Evolutionary conservation across 495 filamentous ascomycete genomes (phyloP).

Genomic region (Pseudomonodictys pantanalensis): DNA sequence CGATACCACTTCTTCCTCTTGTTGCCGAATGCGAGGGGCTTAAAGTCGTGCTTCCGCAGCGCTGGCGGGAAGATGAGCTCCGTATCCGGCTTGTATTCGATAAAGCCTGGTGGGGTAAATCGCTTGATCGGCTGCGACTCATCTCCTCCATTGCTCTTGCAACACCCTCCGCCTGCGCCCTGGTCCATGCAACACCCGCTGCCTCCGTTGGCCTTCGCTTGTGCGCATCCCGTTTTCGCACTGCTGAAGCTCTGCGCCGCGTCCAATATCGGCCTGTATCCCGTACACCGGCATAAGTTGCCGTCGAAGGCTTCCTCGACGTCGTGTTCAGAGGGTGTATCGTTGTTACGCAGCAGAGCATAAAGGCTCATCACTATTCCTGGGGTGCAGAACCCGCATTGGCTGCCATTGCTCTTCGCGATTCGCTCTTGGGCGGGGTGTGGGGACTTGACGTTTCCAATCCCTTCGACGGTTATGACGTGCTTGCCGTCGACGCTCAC

Average conservation of each 20-base stretch:
- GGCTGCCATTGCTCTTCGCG: slow-evolving; percentile 64
- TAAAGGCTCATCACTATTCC: slow-evolving; percentile 97
- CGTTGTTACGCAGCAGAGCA: slow-evolving; percentile 74
- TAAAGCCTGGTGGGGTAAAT: slow-evolving; percentile 82
- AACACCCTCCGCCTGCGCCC: slow-evolving; percentile 55
- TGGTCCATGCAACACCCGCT: slow-evolving; percentile 70
- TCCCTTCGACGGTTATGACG: slow-evolving; percentile 97
- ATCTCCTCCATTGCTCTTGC: slow-evolving; percentile 48
- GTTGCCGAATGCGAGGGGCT: slow-evolving; percentile 83
- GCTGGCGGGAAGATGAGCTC: slow-evolving; percentile 91
- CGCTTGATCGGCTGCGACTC: slow-evolving; percentile 58
- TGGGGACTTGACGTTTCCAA: slow-evolving; percentile 81
- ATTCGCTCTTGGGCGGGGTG: slow-evolving; percentile 92
- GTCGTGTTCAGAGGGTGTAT: slow-evolving; percentile 65
- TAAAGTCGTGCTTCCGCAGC: slow-evolving; percentile 76
- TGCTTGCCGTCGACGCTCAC: slow-evolving; percentile 95
- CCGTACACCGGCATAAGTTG: slow-evolving; percentile 93
- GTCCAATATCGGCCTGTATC: slow-evolving; percentile 90
- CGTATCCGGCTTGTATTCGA: slow-evolving; percentile 87
- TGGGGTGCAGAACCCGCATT: slow-evolving; percentile 88
- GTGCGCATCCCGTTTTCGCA: slow-evolving; percentile 51
- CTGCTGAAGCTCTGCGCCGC: slow-evolving; percentile 80
- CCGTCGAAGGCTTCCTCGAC: slow-evolving; percentile 92
- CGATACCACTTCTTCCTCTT: slow-evolving; percentile 93
- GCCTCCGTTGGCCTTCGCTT: slow-evolving; percentile 58